Evolutionary conservation across 352 stramenopile genomes (phyloP), one percentile per base, ranked within the genome.

Genomic region (Phytophthora megakarya): DNA sequence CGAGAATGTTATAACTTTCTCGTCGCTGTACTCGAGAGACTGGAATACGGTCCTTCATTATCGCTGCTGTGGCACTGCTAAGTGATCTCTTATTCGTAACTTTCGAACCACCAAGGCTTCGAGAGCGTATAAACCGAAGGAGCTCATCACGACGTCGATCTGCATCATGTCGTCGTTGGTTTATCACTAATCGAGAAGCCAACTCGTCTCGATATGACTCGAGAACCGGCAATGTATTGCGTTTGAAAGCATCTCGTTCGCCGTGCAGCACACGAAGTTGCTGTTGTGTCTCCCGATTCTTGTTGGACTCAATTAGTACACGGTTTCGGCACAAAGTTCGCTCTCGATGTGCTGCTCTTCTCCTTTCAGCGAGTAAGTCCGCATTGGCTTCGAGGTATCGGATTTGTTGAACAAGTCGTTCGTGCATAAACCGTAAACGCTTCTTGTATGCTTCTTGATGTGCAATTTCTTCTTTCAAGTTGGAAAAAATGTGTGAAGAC

Each of bases 391-490:
- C 53, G 0, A 77, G 25, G n/a, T 80, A 77, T 5, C 77, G 67
- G 3, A 73, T 46, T 22, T 82, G 65, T 15, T 72, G 69, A 12
- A 53, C 25, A 3, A 88, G 46, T 4, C 79, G 75, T 3, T 84
- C 76, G 19, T 79, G 63, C 63, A 89, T 72, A n/a, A 70, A 64
- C 2, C 61, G 60, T 12, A 90, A 54, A 28, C 73, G 73, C 65
- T 86, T 85, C 50, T 83, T 84, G 75, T 89, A 90, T 16, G 67
- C 57, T 6, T 84, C 77, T 32, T 79, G 70, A 18, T 69, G 76
- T 2, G 61, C 68, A 19, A 82, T 72, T 37, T 90, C 61, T 15
- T 84, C 55, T 60, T 81, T 72, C 26, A 89, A 61, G 25, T 39
- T 46, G 1, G 51, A 46, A 0, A 73, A 50, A 9, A 53, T 23